These are phyloP conservation scores for Lentithecium fluviatile DNA, from an alignment of 495 filamentous ascomycete genomes.

Conservation along the genomic window DNA sequence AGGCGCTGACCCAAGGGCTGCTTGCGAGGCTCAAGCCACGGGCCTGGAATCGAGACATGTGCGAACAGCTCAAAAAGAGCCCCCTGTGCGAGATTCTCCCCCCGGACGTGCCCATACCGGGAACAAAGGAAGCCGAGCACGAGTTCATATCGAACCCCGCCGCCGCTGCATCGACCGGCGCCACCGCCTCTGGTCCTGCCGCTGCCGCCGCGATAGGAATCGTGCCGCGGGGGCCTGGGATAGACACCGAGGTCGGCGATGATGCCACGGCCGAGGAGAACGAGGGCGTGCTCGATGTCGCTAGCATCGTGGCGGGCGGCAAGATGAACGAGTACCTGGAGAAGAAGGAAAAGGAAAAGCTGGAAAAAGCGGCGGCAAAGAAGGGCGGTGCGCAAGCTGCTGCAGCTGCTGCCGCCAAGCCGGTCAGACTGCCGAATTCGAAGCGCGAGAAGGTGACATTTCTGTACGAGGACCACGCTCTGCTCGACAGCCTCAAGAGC, in stretches of 20 bases:
- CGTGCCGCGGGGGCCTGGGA: conserved; percentile 53
- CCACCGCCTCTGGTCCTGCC: conserved; percentile 44
- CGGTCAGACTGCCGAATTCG: conserved; percentile 71
- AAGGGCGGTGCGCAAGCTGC: conserved; percentile 51
- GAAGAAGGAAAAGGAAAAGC: conserved; percentile 87
- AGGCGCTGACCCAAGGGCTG: conserved; percentile 80
- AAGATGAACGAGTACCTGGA: conserved; percentile 90
- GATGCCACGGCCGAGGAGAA: conserved; percentile 55
- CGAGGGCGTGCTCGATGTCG: conserved; percentile 90
- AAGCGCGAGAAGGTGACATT: conserved; percentile 75
- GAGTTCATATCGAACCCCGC: conserved; percentile 61
- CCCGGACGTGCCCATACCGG: conserved; percentile 58
- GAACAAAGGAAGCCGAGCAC: conserved; percentile 46
- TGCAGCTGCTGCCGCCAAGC: conserved; percentile 50
- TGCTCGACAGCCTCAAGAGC: conserved; percentile 57
- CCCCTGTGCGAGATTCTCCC: conserved; percentile 85
- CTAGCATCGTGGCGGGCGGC: conserved; percentile 86
- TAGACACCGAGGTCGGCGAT: conserved; percentile 52
- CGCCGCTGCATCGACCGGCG: conserved; percentile 55
- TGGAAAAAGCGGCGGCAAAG: conserved; percentile 64
- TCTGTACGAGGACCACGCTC: conserved; percentile 75
- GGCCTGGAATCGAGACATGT: conserved; percentile 81
- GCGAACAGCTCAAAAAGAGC: conserved; percentile 89
- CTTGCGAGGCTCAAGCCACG: conserved; percentile 64
- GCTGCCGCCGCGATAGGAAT: conserved; percentile 41